A percentile compares a stretch with the other conserved stretches of the same genome.
Conservation (phyloP, 2,329 filamentous ascomycete genomes). For the Pleomassaria siparia region DNA sequence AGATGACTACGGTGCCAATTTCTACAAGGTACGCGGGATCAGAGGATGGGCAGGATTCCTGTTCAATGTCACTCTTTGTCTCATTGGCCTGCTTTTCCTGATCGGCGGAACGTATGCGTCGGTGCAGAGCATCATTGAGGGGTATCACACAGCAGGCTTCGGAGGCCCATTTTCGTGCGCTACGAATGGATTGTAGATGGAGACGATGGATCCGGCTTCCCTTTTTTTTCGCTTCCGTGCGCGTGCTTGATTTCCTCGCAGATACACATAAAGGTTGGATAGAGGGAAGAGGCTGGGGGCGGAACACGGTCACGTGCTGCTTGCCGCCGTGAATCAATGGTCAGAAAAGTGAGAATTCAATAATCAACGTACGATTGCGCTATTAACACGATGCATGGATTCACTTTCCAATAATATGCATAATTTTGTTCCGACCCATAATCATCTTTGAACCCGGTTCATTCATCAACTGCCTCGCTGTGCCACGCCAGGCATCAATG, state of each 20-base stretch:
- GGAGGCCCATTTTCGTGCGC: slow-evolving; percentile 74
- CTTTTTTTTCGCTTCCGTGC: not conserved
- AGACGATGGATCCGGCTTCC: not conserved
- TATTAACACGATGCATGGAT: too few relatives aligned
- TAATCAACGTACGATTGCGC: too few relatives aligned
- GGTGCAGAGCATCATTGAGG: slow-evolving; percentile 73
- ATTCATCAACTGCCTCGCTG: too few relatives aligned
- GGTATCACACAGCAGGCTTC: slow-evolving; percentile 66
- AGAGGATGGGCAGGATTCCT: slow-evolving; percentile 57
- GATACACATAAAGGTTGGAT: not conserved
- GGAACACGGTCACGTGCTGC: too few relatives aligned
- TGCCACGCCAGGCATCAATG: too few relatives aligned
- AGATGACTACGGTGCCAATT: slow-evolving; percentile 60
- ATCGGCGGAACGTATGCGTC: slow-evolving; percentile 74
- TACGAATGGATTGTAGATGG: slow-evolving; percentile 61
- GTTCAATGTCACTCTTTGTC: slow-evolving; percentile 73
- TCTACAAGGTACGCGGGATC: slow-evolving; percentile 57
- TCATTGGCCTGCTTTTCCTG: slow-evolving; percentile 78
- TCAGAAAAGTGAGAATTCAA: too few relatives aligned
- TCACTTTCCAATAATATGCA: too few relatives aligned
- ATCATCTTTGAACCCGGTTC: too few relatives aligned
- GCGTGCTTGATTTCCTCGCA: not conserved
- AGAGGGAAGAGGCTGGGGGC: too few relatives aligned
- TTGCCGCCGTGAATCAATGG: too few relatives aligned
- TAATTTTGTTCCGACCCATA: too few relatives aligned